Evolutionary conservation across 1,139 yeast species (phyloP), one percentile per base, ranked within the genome.

Genomic region (Yamadazyma aaseri): DNA sequence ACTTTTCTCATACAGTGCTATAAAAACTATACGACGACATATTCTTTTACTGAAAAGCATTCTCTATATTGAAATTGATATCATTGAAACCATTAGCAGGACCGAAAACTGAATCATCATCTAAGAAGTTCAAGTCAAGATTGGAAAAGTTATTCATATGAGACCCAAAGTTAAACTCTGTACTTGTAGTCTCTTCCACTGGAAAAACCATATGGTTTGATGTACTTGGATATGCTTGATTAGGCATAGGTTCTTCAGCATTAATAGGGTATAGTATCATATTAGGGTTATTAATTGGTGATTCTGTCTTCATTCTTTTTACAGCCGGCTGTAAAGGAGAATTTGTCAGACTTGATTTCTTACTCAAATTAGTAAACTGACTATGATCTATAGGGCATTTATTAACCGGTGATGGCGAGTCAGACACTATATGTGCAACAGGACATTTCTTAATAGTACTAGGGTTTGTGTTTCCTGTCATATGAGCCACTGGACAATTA

Each of bases 81-180:
- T 12, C 5, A 17, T 26, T 28, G 23, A 23, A 37, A 4, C 33
- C 32, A 20, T 30, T 37, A 28, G 17, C 4, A 17, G 11, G 5
- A 6, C 17, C 15, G 28, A 28, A 29, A n/a, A 39, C 17, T n/a
- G 38, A 20, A 17, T 62, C 63, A 37, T 59, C 63, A 28, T 54
- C 55, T 26, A 65, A 48, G 35, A 64, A 57, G 30, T 64, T 70
- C 32, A 65, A 55, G 39, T 64, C 64, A 36, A 63, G 54, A 20
- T 55, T 40, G 3, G 46, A 38, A 26, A 47, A 44, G 28, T 36
- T 36, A 8, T 27, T 32, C 29, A 32, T 17, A 17, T 37, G 28
- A 11, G 35, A 28, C 20, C 35, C 39, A 28, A 44, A 36, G 20
- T 40, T 43, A 8, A 27, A 9, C 6, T 32, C 38, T 11, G 21